phyloP scores from a whole-genome alignment of 2,329 filamentous ascomycete species.

The Exophiala xenobiotica region DNA sequence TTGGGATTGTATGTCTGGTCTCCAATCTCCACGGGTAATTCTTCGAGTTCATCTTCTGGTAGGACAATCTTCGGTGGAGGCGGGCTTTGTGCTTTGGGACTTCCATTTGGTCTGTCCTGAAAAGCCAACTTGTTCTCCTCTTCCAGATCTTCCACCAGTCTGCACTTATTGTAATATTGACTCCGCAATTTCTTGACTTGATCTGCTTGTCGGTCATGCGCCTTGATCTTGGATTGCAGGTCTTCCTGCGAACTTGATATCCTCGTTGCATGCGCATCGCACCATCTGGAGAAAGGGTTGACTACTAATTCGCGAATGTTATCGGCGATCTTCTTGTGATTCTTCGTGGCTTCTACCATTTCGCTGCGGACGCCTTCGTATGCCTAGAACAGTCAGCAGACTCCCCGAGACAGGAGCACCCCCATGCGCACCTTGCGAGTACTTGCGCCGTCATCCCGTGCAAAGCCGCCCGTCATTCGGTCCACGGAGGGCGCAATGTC shows the following conservation, averaged over 20 bases:
- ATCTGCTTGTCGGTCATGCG: conserved; percentile 89
- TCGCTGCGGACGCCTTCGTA: conserved; percentile 90
- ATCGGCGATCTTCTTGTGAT: conserved; percentile 91
- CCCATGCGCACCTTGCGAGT: conserved; percentile 73
- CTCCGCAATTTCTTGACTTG: conserved; percentile 87
- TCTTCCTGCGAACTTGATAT: conserved; percentile 95
- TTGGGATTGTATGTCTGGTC: conserved; percentile 83
- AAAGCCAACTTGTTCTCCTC: conserved; percentile 99
- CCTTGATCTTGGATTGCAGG: conserved; percentile 83
- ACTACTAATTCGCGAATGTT: conserved; percentile 96
- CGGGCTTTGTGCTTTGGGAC: conserved; percentile 58
- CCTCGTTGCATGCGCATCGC: conserved; percentile 86
- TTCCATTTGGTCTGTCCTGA: conserved; percentile 71
- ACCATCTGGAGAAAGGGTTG: conserved; percentile 91
- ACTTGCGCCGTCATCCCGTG: conserved; percentile 90
- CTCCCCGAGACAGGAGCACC: not conserved
- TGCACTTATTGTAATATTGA: conserved; percentile 98
- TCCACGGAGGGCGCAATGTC: conserved; percentile 82
- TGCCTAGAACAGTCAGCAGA: conserved; percentile 56
- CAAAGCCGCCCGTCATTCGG: conserved; percentile 79
- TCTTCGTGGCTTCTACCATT: conserved; percentile 87
- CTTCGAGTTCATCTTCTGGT: conserved; percentile 66
- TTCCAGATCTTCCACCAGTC: conserved; percentile 90
- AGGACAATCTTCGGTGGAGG: conserved; percentile 76
- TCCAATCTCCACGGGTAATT: conserved; percentile 82